Percentiles rank a stretch among this genome's conserved stretches.
phyloP scores from a whole-genome alignment of 148 eudicot species.

The Diospyros kaki region DNA sequence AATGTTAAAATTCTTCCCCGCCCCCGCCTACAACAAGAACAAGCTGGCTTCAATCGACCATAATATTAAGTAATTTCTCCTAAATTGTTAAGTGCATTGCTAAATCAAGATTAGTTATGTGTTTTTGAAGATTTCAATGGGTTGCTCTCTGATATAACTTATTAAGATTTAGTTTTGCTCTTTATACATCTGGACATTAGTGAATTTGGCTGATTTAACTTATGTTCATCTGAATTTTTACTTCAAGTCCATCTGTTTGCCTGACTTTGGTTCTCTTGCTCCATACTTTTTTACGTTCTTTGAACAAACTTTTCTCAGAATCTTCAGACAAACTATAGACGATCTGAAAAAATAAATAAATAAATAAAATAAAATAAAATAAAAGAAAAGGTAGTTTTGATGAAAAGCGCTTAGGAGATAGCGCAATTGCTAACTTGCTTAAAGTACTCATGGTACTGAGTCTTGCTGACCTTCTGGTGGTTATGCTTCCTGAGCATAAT shows the following conservation, averaged over 20 bases:
- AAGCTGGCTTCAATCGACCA: not conserved
- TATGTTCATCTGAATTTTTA: not conserved
- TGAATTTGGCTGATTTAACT: not conserved
- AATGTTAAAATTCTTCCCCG: not conserved
- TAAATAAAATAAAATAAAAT: no score
- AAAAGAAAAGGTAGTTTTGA: no score
- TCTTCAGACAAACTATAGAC: no score
- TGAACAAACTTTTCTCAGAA: not conserved
- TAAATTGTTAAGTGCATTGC: not conserved
- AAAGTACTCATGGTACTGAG: not conserved
- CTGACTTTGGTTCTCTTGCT: not conserved
- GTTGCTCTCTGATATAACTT: not conserved
- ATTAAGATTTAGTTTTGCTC: not conserved
- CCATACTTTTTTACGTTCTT: not conserved
- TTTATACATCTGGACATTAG: no score
- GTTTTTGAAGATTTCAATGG: conserved; percentile 1
- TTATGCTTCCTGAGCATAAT: no score
- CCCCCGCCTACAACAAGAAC: no score
- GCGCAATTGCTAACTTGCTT: not conserved
- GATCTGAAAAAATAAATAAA: not conserved
- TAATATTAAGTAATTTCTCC: not conserved
- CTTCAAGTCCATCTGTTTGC: no score
- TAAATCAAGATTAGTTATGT: not conserved
- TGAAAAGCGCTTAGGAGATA: not conserved
- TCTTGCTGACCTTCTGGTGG: no score